Percentiles rank a stretch among this genome's conserved stretches.
phyloP scores from a whole-genome alignment of 768 basidiomycete genomes.

The Panaeolus papilionaceus region DNA sequence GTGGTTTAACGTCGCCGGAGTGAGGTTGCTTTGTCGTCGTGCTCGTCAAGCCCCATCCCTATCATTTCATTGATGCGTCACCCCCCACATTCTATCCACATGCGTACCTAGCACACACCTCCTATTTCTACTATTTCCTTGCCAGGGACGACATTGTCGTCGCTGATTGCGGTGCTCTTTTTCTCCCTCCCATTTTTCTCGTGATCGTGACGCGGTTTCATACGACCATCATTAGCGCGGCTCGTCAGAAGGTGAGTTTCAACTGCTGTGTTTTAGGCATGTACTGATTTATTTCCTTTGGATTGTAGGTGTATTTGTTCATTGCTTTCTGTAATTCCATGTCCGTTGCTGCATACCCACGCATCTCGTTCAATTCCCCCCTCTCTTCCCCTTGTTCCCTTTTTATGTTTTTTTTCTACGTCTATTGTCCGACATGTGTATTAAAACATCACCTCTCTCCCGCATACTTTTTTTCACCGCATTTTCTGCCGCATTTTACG shows the following conservation, averaged over 20 bases:
- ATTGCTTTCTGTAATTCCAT: neutral
- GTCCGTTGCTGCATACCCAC: conserved; percentile 4
- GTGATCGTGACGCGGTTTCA: neutral
- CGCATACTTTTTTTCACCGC: neutral
- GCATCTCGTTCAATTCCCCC: neutral
- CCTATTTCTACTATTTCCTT: neutral
- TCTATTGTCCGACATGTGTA: neutral
- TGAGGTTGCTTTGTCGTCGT: too few relatives aligned
- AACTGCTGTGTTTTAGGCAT: neutral
- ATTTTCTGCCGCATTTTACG: neutral
- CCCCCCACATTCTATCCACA: conserved; percentile 1
- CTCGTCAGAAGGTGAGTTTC: conserved; percentile 5
- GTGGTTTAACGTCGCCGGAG: neutral
- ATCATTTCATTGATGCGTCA: neutral
- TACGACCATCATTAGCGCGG: neutral
- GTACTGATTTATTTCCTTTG: neutral
- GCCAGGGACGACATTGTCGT: neutral
- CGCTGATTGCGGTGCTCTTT: neutral
- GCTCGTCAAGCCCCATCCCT: neutral
- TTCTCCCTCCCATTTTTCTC: neutral
- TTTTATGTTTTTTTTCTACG: neutral
- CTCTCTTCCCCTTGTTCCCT: neutral
- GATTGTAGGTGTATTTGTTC: neutral
- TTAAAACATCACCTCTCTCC: neutral
- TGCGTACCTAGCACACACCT: neutral